Evolutionary conservation across 306 rosid genomes (phyloP).

Genomic region (Lathyrus oleraceus): DNA sequence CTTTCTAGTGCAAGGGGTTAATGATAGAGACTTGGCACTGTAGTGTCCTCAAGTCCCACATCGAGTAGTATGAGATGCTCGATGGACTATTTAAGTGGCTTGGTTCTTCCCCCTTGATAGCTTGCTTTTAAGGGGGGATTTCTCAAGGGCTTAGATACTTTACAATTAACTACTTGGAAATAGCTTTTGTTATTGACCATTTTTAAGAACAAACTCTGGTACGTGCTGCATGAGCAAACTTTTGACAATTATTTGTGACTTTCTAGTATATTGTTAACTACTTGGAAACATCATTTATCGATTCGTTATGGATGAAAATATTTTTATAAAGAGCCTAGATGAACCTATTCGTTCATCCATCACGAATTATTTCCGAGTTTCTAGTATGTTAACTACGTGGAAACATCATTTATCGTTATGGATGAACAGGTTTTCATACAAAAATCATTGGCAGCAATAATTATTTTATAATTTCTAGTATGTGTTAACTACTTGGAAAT

Average conservation of each 20-base stretch:
- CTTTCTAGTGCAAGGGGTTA: constrained; percentile 1
- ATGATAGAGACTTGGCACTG: neutral
- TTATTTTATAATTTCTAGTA: constrained; percentile 9
- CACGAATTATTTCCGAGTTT: neutral
- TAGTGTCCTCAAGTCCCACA: neutral
- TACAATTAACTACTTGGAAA: neutral
- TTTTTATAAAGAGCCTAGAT: too few relatives aligned
- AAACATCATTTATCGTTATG: neutral
- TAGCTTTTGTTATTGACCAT: neutral
- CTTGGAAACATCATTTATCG: constrained; percentile 10
- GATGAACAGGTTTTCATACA: constrained; percentile 3
- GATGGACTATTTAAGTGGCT: neutral
- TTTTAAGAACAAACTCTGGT: constrained; percentile 12
- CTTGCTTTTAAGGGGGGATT: neutral
- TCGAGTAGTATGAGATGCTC: neutral
- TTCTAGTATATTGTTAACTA: constrained; percentile 12
- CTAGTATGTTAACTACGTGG: constrained; percentile 10
- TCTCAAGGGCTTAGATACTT: neutral
- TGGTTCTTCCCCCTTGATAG: neutral
- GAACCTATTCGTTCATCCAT: too few relatives aligned
- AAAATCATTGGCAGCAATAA: neutral
- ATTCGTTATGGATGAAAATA: neutral
- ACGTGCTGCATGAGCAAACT: neutral
- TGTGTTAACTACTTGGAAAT: constrained; percentile 16
- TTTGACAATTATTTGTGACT: neutral